These are phyloP conservation scores for Nemania bipapillata DNA, from an alignment of 2,329 filamentous ascomycete species.

Conservation along the genomic window DNA sequence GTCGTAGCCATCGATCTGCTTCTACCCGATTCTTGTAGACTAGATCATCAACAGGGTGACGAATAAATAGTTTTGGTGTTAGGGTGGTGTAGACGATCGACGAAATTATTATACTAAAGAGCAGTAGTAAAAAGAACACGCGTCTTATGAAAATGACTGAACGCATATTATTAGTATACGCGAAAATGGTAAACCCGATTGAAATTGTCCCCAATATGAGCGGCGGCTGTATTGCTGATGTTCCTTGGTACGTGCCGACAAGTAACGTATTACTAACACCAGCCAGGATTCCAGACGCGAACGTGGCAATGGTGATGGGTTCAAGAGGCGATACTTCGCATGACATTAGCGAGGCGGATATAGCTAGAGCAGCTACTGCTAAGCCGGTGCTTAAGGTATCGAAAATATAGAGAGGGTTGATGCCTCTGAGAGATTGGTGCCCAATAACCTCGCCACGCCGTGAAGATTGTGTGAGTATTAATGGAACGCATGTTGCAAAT, in stretches of 20 bases:
- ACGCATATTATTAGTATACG: conserved; percentile 58
- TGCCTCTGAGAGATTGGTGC: conserved; percentile 48
- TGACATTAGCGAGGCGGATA: conserved; percentile 60
- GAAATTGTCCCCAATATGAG: conserved; percentile 55
- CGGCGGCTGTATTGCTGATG: conserved; percentile 53
- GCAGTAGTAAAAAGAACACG: conserved; percentile 54
- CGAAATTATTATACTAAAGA: conserved; percentile 54
- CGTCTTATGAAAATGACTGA: conserved; percentile 58
- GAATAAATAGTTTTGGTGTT: conserved; percentile 47
- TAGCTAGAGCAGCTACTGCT: conserved; percentile 57
- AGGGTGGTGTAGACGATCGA: conserved; percentile 54
- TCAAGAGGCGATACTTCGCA: conserved; percentile 60
- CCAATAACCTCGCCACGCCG: conserved; percentile 42
- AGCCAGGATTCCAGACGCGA: conserved; percentile 55
- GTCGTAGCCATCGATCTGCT: conserved; percentile 62
- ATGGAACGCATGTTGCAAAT: conserved; percentile 54
- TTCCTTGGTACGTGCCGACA: conserved; percentile 60
- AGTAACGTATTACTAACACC: conserved; percentile 53
- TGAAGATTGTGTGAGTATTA: conserved; percentile 51
- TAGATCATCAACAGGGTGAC: conserved; percentile 62
- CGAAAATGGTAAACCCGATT: conserved; percentile 57
- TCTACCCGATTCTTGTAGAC: conserved; percentile 62
- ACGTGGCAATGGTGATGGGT: conserved; percentile 57
- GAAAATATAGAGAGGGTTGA: conserved; percentile 61
- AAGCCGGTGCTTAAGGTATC: conserved; percentile 62